Conservation (phyloP, 106 monocot species). For the Dioscorea alata region DNA sequence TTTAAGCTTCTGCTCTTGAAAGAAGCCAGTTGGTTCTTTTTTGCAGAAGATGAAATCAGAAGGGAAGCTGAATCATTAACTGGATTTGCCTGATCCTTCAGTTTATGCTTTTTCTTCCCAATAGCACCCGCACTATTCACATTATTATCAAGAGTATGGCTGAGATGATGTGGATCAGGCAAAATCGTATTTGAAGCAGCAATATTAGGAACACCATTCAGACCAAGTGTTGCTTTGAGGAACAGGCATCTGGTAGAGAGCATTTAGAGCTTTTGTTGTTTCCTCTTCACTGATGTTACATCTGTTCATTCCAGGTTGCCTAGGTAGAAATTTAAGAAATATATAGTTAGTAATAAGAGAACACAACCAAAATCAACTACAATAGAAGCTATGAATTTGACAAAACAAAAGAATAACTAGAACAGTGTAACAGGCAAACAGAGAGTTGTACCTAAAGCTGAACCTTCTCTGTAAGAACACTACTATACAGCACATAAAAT, state of each 20-base stretch:
- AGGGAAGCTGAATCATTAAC: slow-evolving; percentile 11
- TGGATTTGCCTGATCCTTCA: slow-evolving; percentile 17
- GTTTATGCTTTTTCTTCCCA: slow-evolving; percentile 41
- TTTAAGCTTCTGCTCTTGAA: slow-evolving; percentile 17
- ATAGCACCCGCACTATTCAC: slow-evolving; percentile 3
- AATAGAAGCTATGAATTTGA: too few relatives aligned
- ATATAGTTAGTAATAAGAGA: neutral
- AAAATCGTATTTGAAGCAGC: slow-evolving; percentile 10
- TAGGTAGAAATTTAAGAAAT: slow-evolving; percentile 1
- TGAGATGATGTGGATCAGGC: neutral
- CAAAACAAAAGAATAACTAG: too few relatives aligned
- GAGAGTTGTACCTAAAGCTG: too few relatives aligned
- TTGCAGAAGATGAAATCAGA: slow-evolving; percentile 4
- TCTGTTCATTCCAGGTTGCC: slow-evolving; percentile 60
- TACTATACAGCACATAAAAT: neutral
- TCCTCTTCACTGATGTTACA: slow-evolving; percentile 68
- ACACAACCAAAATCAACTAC: too few relatives aligned
- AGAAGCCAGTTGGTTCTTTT: slow-evolving; percentile 5
- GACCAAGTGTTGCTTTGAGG: slow-evolving; percentile 20
- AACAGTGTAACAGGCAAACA: too few relatives aligned
- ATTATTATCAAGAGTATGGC: slow-evolving; percentile 17
- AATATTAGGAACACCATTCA: slow-evolving; percentile 27
- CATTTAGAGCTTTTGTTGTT: slow-evolving; percentile 58
- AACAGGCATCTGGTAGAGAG: slow-evolving; percentile 34
- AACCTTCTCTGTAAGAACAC: too few relatives aligned